These are phyloP conservation scores for Ceratocystis alfenasii DNA, from an alignment of 2,329 filamentous ascomycete genomes.

Conservation along the genomic window DNA sequence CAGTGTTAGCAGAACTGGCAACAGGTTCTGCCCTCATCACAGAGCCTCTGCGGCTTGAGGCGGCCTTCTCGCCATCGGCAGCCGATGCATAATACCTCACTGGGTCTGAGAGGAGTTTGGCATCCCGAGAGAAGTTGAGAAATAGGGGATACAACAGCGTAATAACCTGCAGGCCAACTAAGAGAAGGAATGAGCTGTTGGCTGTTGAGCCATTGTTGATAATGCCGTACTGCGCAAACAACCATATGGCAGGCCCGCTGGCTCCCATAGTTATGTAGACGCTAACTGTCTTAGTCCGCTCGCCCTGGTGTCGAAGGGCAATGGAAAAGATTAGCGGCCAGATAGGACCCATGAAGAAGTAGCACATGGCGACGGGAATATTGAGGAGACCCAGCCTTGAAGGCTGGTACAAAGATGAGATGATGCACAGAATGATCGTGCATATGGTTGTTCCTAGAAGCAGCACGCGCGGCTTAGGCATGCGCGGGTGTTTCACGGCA, in stretches of 20 bases:
- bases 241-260: constrained; percentile 60
- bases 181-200: constrained; percentile 52
- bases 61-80: not conserved
- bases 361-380: constrained; percentile 55
- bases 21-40: not conserved
- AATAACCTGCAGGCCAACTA: constrained; percentile 41
- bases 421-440: constrained; percentile 41
- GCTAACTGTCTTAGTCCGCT: constrained; percentile 66
- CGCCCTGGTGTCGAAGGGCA: constrained; percentile 65
- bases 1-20: not conserved
- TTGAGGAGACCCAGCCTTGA: constrained; percentile 40
- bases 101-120: constrained; percentile 35
- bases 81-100: not conserved
- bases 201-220: constrained; percentile 48
- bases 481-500: constrained; percentile 36
- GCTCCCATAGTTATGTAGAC: constrained; percentile 68
- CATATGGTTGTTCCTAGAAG: constrained; percentile 41
- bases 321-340: constrained; percentile 75
- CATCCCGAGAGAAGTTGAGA: constrained; percentile 37
- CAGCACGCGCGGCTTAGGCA: constrained; percentile 57
- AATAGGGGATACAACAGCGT: constrained; percentile 40
- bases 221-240: constrained; percentile 60
- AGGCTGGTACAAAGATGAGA: constrained; percentile 35
- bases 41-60: not conserved
- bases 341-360: constrained; percentile 71